Conservation (phyloP, 495 filamentous ascomycete species). For the Hypoxylon perforatum region DNA sequence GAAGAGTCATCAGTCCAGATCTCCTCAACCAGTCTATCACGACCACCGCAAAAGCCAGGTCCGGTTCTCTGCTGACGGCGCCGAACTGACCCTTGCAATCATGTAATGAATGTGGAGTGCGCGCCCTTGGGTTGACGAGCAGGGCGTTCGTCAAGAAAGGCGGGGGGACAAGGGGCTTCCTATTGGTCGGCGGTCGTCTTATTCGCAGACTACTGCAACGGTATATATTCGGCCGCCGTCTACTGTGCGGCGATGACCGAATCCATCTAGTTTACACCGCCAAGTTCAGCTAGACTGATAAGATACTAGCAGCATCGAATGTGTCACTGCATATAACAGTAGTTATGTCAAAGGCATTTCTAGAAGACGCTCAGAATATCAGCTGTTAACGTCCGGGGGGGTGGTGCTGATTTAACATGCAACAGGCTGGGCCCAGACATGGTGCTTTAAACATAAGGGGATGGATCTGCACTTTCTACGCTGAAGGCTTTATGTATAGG, state of each 20-base stretch:
- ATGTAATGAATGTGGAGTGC: constrained; percentile 40
- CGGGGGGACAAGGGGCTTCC: constrained; percentile 13
- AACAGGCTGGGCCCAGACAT: background rate
- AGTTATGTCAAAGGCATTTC: constrained; percentile 16
- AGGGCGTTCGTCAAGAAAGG: constrained; percentile 42
- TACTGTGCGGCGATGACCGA: constrained; percentile 34
- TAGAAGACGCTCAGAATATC: constrained; percentile 9
- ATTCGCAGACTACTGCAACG: constrained; percentile 39
- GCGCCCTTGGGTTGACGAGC: constrained; percentile 50
- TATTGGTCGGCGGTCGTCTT: constrained; percentile 22
- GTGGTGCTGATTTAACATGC: background rate
- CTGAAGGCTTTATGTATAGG: too few relatives aligned
- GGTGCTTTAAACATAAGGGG: background rate
- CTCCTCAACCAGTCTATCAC: constrained; percentile 15
- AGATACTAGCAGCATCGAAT: constrained; percentile 2
- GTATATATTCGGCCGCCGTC: constrained; percentile 23
- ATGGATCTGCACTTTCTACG: background rate
- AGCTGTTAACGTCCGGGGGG: background rate
- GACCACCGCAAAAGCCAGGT: constrained; percentile 16
- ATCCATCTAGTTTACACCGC: constrained; percentile 23
- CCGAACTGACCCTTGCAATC: constrained; percentile 34
- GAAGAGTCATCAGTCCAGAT: constrained; percentile 36
- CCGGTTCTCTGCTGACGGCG: constrained; percentile 38
- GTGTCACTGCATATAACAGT: constrained; percentile 12
- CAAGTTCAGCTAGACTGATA: constrained; percentile 26